Conservation (phyloP, 2,329 filamentous ascomycete species). For the Pseudopithomyces chartarum region DNA sequence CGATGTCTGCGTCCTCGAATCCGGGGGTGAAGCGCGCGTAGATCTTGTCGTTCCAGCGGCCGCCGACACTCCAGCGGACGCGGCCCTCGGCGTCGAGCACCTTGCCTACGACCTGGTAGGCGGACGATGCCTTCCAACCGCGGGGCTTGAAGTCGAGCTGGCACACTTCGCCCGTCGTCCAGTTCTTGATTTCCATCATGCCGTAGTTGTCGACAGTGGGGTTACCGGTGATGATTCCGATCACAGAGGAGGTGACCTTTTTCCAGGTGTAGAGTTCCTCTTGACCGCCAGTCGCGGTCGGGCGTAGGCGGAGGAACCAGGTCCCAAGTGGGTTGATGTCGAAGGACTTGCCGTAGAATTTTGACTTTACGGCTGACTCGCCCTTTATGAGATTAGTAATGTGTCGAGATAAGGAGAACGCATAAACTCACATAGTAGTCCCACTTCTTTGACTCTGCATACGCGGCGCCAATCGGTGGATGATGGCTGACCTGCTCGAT, state of each 20-base stretch:
- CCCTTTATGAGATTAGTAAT: slow-evolving; percentile 58
- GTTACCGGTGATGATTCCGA: slow-evolving; percentile 96
- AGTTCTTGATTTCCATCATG: slow-evolving; percentile 95
- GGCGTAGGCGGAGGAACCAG: slow-evolving; percentile 90
- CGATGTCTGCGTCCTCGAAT: slow-evolving; percentile 73
- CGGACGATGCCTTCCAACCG: slow-evolving; percentile 93
- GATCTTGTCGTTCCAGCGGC: slow-evolving; percentile 96
- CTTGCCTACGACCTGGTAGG: slow-evolving; percentile 86
- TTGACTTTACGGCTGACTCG: slow-evolving; percentile 92
- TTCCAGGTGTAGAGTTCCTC: slow-evolving; percentile 98
- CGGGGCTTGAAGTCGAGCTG: slow-evolving; percentile 90
- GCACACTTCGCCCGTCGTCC: slow-evolving; percentile 91
- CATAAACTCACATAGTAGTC: slow-evolving; percentile 73
- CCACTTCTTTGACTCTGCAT: slow-evolving; percentile 91
- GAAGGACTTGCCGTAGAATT: slow-evolving; percentile 97
- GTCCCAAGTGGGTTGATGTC: slow-evolving; percentile 96
- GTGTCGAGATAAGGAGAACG: neutral
- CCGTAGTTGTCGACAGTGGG: slow-evolving; percentile 98
- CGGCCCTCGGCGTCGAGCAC: slow-evolving; percentile 79
- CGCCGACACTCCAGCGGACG: slow-evolving; percentile 86
- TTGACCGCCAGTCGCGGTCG: slow-evolving; percentile 66
- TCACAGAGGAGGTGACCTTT: slow-evolving; percentile 96
- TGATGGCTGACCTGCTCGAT: slow-evolving; percentile 98
- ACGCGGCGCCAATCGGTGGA: slow-evolving; percentile 90
- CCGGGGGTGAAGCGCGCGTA: slow-evolving; percentile 93